Evolutionary conservation across 768 basidiomycete species (phyloP), one percentile per base, ranked within the genome.

Genomic region (Tricholoma matsutake): DNA sequence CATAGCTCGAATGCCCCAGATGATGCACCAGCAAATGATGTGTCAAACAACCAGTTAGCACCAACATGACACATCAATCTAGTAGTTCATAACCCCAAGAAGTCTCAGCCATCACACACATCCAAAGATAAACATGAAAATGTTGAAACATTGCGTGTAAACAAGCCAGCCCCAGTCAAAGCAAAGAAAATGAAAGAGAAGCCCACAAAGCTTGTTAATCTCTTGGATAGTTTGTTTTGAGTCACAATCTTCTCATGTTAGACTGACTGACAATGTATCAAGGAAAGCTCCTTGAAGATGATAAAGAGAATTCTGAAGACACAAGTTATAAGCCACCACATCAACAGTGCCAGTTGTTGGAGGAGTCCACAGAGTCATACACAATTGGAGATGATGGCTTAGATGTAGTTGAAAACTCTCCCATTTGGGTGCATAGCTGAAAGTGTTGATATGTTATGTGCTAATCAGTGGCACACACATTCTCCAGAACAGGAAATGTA

Each of bases 1-100:
- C 20, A 45, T 43, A 58, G 57, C n/a, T n/a, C 57, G 5, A 58
- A 58, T 51, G 43, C 57, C 25, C 43, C 43, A 58, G 57, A 58
- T 37, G 43, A 49, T 35, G 20, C 25, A 22, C 55, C 18, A 20
- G n/a, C 39, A 41, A 41, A 41, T n/a, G n/a, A 41, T 16, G 39
- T 10, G 39, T 41, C 39, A 7, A 41, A 41, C 39, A 41, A 41
- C 16, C 39, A 16, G 39, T 41, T 41, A 41, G 39, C 39, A 10
- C 39, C 39, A 41, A 41, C 39, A n/a, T 16, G 39, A 41, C n/a
- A 16, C 39, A 10, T 41, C 39, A 41, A 41, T 41, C 39, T 41
- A 41, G 39, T 41, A n/a, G 39, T 41, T 41, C 16, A 41, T 41
- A 41, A 41, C 39, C 39, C 39, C 39, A 41, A 41, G 39, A 41